Evolutionary conservation across 2,329 filamentous ascomycete genomes (phyloP).

Genomic region (Colletotrichum paranaense): DNA sequence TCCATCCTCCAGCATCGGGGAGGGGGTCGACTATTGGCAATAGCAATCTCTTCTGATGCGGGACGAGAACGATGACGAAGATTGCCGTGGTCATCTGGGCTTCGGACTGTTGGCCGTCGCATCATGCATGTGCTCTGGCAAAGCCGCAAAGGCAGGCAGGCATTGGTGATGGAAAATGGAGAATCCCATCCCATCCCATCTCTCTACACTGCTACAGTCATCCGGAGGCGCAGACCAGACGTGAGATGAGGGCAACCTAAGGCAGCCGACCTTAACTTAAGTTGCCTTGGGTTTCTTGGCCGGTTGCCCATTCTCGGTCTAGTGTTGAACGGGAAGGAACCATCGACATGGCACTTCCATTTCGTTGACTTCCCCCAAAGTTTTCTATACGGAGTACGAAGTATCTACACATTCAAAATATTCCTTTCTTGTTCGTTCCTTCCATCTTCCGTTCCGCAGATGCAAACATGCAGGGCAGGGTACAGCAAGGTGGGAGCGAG

Average conservation of each 20-base stretch:
- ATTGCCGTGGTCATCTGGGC: neutral
- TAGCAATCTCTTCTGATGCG: slow-evolving; percentile 2
- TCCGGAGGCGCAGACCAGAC: neutral
- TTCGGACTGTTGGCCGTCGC: neutral
- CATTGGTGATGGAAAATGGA: neutral
- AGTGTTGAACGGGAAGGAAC: neutral
- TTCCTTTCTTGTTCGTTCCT: neutral
- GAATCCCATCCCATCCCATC: slow-evolving; percentile 23
- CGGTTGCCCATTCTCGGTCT: slow-evolving; percentile 1
- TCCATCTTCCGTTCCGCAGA: neutral
- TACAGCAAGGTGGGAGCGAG: neutral
- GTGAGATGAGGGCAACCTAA: slow-evolving; percentile 10
- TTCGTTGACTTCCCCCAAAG: too few species aligned
- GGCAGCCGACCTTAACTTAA: neutral
- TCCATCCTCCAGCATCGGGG: neutral
- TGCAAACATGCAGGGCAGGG: neutral
- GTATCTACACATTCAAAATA: neutral
- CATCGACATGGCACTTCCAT: neutral
- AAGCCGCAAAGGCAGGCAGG: neutral
- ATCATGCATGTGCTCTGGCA: neutral
- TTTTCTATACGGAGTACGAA: too few species aligned
- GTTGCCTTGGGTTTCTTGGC: slow-evolving; percentile 10
- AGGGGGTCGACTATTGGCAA: slow-evolving; percentile 19
- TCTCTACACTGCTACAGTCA: neutral
- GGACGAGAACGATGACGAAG: neutral